Evolutionary conservation across 768 basidiomycete species (phyloP), one percentile per base, ranked within the genome.

Genomic region (Suillus bovinus): DNA sequence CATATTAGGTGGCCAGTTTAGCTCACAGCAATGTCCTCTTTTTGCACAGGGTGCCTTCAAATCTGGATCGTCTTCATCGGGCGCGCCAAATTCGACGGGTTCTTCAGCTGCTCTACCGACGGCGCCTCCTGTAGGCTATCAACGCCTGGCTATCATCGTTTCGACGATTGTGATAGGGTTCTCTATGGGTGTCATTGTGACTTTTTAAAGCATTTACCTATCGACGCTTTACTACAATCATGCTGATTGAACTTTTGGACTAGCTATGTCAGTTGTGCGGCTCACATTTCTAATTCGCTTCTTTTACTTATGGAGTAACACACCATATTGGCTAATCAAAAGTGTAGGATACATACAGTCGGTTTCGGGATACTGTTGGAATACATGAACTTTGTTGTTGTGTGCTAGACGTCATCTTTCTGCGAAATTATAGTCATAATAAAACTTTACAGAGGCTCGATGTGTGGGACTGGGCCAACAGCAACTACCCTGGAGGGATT

Each of bases 401-500:
- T n/a, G 50, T 33, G 70, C 71, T 22, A 56, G 24, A 29, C 75
- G 73, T 53, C 72, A 69, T 20, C 29, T 53, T 53, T 38, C 16
- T 13, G 27, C 2, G 7, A 4, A 20, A 39, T 3, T 20, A 22
- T 17, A 13, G 22, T 24, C 27, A 17, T 44, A 42, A 44, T 47
- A 8, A 6, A 39, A 31, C 17, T 50, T 52, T 73, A 86, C 70
- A 91, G 69, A 1, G 90, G 85, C 66, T 84, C 79, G 56, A 96
- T 86, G 67, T 86, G 69, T 1, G 88, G 89, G 58, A 83, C 72
- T 0, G 93, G 94, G 1, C 94, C 94, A 7, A 81, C 75, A 3
- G 93, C 87, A 5, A 96, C 87, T 67, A 96, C 77, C 50, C 89
- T 83, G 7, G 85, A 83, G 7, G 89, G 89, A 74, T 96, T 95